Percentiles rank a stretch among this genome's conserved stretches.
phyloP scores from a whole-genome alignment of 202 grass and related monocot genomes.

The Carex arenaria region DNA sequence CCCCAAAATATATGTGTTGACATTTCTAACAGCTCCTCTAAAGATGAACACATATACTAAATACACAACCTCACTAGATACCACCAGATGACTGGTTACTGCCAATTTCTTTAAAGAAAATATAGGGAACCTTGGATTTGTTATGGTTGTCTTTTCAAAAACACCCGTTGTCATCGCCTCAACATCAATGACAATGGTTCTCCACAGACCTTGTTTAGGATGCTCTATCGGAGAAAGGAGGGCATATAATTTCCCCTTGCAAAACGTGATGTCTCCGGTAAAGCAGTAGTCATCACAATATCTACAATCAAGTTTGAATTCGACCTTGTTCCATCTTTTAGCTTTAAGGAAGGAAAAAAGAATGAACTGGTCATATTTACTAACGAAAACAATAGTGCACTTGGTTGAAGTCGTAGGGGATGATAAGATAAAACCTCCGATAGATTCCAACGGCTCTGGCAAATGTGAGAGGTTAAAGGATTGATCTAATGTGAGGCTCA shows the following conservation, averaged over 20 bases:
- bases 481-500: not conserved
- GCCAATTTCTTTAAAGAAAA: not conserved
- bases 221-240: not conserved
- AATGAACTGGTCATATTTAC: not conserved
- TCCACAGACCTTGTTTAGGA: not conserved
- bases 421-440: slow-evolving; percentile 1
- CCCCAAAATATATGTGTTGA: not conserved
- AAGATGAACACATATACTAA: not conserved
- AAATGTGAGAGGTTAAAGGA: not conserved
- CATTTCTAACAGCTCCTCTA: not conserved
- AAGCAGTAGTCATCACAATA: not conserved
- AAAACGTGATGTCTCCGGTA: not conserved
- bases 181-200: not conserved
- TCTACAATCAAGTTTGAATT: not conserved
- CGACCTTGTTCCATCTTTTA: slow-evolving; percentile 8
- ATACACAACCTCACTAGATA: not conserved
- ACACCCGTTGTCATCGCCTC: not conserved
- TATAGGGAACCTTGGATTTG: not conserved
- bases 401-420: not conserved
- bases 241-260: not conserved
- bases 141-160: not conserved
- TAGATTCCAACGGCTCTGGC: not conserved
- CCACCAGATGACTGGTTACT: not conserved
- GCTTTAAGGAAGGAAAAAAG: not conserved
- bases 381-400: not conserved